Percentiles rank a stretch among this genome's conserved stretches.
These are phyloP conservation scores for Cydonia oblonga DNA, from an alignment of 331 rosid species.

Conservation along the genomic window DNA sequence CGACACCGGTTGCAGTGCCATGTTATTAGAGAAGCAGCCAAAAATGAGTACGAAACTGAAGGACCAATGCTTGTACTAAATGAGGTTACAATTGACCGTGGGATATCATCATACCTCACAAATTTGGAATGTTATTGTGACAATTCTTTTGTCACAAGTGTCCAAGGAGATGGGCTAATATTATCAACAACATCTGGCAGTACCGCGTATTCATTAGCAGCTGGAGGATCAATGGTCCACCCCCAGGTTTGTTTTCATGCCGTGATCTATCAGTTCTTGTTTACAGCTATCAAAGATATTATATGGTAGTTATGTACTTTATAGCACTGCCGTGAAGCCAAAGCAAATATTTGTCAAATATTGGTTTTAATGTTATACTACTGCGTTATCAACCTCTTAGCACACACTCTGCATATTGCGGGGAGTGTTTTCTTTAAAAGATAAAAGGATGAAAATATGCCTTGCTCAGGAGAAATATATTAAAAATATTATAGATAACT, in stretches of 20 bases:
- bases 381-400: not conserved
- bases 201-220: conserved; percentile 93
- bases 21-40: conserved; percentile 71
- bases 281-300: not conserved
- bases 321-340: not conserved
- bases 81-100: conserved; percentile 95
- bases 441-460: not conserved
- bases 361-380: not conserved
- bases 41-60: conserved; percentile 70
- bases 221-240: conserved; percentile 99
- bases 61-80: conserved; percentile 79
- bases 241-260: conserved; percentile 57
- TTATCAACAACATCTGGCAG: conserved; percentile 97
- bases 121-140: conserved; percentile 95
- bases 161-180: conserved; percentile 95
- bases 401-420: not conserved
- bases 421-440: not conserved
- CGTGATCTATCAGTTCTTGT: not conserved
- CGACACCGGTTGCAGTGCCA: conserved; percentile 79
- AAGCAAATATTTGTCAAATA: not conserved
- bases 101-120: conserved; percentile 88
- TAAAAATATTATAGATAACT: too few relatives aligned
- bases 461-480: too few relatives aligned
- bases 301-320: not conserved
- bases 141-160: conserved; percentile 74